Evolutionary conservation across 2,329 filamentous ascomycete species (phyloP).

Genomic region (Talaromyces sp.): DNA sequence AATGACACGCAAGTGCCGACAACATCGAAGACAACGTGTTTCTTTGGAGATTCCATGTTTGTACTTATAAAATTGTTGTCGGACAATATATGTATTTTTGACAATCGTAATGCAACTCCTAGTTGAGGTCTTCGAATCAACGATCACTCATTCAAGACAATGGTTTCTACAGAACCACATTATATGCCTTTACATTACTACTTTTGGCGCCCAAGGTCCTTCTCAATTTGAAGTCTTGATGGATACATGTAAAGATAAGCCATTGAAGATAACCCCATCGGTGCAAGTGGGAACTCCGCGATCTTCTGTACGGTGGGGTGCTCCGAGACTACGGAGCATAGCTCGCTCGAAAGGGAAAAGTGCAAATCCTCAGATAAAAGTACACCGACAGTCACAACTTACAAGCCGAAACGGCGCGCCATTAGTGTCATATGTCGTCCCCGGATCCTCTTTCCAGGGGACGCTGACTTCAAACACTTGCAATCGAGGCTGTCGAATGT

Average conservation of each 20-base stretch:
- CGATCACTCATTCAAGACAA: not conserved
- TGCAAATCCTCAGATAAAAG: not conserved
- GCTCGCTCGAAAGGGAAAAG: not conserved
- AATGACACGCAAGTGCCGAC: slow-evolving; percentile 50
- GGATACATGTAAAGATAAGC: not conserved
- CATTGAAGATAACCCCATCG: not conserved
- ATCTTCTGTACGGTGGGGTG: not conserved
- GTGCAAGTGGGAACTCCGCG: not conserved
- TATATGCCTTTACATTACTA: not conserved
- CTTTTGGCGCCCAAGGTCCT: not conserved
- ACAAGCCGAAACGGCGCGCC: not conserved
- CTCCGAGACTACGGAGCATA: not conserved
- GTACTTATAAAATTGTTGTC: not conserved
- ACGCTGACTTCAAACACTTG: not conserved
- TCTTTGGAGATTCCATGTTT: slow-evolving; percentile 21
- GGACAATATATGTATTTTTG: not conserved
- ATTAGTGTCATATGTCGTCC: not conserved
- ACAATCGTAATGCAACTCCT: not conserved
- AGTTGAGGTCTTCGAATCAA: not conserved
- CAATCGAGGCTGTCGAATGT: not conserved
- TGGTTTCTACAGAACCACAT: not conserved
- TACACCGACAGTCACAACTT: not conserved
- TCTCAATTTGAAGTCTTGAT: not conserved
- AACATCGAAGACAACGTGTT: slow-evolving; percentile 52
- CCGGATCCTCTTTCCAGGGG: not conserved